phyloP scores from a whole-genome alignment of 192 early-diverging fungal genomes.

The Coemansia sp. region DNA sequence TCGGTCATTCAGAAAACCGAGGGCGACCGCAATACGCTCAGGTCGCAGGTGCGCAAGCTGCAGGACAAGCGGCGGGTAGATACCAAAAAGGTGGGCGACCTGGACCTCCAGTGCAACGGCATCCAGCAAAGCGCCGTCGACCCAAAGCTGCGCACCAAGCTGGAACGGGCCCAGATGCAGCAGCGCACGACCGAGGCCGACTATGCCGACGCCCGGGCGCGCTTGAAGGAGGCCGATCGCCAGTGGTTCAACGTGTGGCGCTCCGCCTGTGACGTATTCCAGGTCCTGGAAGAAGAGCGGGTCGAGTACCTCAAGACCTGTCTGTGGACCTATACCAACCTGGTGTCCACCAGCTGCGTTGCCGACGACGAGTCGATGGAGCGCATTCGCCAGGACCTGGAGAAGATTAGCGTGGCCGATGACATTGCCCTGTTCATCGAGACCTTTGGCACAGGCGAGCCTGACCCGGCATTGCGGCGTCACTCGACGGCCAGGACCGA shows the following conservation, averaged over 20 bases:
- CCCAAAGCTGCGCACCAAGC: constrained; percentile 33
- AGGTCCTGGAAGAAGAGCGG: constrained; percentile 63
- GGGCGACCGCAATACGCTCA: constrained; percentile 36
- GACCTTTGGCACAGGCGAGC: constrained; percentile 55
- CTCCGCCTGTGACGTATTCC: constrained; percentile 44
- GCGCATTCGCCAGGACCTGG: constrained; percentile 59
- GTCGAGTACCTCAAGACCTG: constrained; percentile 60
- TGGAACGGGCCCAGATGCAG: constrained; percentile 40
- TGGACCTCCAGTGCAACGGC: constrained; percentile 42
- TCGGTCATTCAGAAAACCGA: constrained; percentile 45
- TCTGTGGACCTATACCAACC: constrained; percentile 69
- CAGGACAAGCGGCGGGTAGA: constrained; percentile 54
- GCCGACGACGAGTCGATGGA: constrained; percentile 75
- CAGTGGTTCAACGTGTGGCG: constrained; percentile 48
- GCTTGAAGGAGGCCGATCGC: constrained; percentile 40
- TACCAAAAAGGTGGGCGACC: constrained; percentile 46
- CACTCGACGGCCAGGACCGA: background rate
- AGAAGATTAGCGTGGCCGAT: constrained; percentile 54
- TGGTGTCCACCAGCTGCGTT: constrained; percentile 62
- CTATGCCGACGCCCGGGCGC: constrained; percentile 19
- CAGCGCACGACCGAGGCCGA: constrained; percentile 40
- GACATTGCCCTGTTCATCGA: constrained; percentile 63
- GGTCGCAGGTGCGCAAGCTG: constrained; percentile 47
- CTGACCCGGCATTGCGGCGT: constrained; percentile 14
- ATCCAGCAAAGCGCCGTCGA: constrained; percentile 36